Base-by-base conservation (phyloP, 2,329 filamentous ascomycete genomes). In the Eutypa lata region DNA sequence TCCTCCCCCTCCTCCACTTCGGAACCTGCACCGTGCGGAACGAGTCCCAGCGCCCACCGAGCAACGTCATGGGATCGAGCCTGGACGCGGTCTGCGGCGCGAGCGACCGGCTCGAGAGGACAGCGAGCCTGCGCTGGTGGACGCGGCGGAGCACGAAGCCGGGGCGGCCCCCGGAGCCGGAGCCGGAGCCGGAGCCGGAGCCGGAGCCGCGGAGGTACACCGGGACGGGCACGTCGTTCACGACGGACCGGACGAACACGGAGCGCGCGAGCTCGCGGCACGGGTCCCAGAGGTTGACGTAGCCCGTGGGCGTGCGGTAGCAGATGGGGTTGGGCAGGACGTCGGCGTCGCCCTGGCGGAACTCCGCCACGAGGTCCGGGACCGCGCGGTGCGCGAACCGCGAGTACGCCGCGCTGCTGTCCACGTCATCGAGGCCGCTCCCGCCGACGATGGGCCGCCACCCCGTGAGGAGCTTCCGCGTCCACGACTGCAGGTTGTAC, bases 361-460 rank as follows among this genome's bases (percentile, higher is more conserved):
- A 82, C 60, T 80, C 76, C 46, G 68, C 62, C n/a, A 81, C 57
- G 28, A 77, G 59, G 7, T 67, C 61, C 1, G 79, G 79, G 3
- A 80, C 59, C 1, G 66, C 52, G 16, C 65, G 60, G 48, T 54
- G 40, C 24, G 53, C 50, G 0, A 62, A 11, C 22, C 54, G 51
- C 24, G 19, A 45, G 33, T 7, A n/a, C 16, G 28, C 48, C 44
- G 21, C 42, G n/a, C 21, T 50, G 31, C 57, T 53, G 38, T 58
- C 49, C n/a, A 50, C 33, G 16, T 21, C 19, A 14, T 8, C 7
- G 7, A 35, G 33, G 18, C 19, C 3, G 26, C 50, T 57, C 7
- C 13, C 13, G 21, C 33, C 31, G 22, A 28, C 49, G n/a, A 33
- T 42, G 21, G 55, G 50, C 18, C 57, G 54, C 10, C 54, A 22